Evolutionary conservation across 164 flowering plant genomes (phyloP).

Genomic region (Liquidambar formosana): DNA sequence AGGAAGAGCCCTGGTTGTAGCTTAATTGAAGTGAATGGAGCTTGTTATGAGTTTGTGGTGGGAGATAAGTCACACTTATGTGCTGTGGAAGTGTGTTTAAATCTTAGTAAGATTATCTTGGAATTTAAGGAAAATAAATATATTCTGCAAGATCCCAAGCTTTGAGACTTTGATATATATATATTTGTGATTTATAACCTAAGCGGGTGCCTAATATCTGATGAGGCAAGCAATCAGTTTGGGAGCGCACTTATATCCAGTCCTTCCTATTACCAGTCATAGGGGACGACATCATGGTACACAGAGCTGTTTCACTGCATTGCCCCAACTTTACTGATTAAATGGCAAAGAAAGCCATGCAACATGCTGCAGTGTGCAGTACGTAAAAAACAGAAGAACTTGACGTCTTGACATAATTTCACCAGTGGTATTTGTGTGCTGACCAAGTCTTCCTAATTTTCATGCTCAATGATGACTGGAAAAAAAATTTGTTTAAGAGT

Average conservation of each 20-base stretch:
- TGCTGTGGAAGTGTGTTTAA: constrained; percentile 24
- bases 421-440: background rate
- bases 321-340: background rate
- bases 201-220: background rate
- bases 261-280: too few relatives aligned
- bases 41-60: constrained; percentile 32
- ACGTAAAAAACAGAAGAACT: background rate
- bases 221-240: background rate
- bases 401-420: background rate
- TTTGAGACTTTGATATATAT: background rate
- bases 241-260: background rate
- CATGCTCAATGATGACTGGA: background rate
- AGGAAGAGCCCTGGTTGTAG: constrained; percentile 45
- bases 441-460: background rate
- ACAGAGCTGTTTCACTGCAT: too few relatives aligned
- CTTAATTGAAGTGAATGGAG: constrained; percentile 35
- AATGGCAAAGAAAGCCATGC: background rate
- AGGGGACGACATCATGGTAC: too few relatives aligned
- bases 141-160: background rate
- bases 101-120: constrained; percentile 15
- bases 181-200: background rate
- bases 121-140: constrained; percentile 8
- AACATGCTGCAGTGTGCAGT: background rate
- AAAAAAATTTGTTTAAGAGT: background rate
- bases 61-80: constrained; percentile 29